Base-by-base conservation (phyloP, 139 green algal genomes). In the Chlorella sp. region DNA sequence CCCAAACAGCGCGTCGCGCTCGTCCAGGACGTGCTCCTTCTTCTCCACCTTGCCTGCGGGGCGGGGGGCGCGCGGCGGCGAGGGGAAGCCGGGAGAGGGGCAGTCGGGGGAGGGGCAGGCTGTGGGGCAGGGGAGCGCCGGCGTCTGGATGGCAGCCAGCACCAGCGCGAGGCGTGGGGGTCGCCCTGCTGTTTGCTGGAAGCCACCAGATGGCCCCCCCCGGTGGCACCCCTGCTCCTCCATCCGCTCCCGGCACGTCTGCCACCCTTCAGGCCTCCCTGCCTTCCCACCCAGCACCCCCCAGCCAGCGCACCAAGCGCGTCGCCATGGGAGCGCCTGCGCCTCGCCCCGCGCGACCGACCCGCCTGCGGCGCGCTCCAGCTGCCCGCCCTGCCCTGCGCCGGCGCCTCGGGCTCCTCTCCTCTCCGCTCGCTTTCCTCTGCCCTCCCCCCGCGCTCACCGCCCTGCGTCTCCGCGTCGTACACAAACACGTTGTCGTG, bases 21-120 rank as follows among this genome's bases (percentile, higher is more conserved):
- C 94, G 25, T 91, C 87, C 69, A 98, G 81, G n/a, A 95, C 35
- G 42, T 87, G 91, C 63, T 94, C 91, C 66, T 88, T 91, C 23
- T 71, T 41, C 62, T 98, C 92, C 12, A 53, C 40, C 67, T 86
- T 91, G 61, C 93, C 90, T 73, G 67, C 58, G 4, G 27, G 41
- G 9, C 64, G 31, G 25, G 35, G 33, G 19, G 0, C 27, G 33
- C 2, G 29, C 40, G 25, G 42, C 46, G 63, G n/a, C n/a, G n/a
- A n/a, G 29, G 2, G 50, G 23, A 7, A 70, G 31, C 27, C 33
- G 33, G 19, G 0, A 29, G 33, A 36, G 29, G 55, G 25, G 42
- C 46, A 74, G n/a, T n/a, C n/a, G n/a, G 29, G 2, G 50, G 23
- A 7, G 62, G 61, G 27, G 67, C 41, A 70, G 6, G 29, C 8